Base-by-base conservation (phyloP, 768 basidiomycete species). In the Psilocybe cyanescens region DNA sequence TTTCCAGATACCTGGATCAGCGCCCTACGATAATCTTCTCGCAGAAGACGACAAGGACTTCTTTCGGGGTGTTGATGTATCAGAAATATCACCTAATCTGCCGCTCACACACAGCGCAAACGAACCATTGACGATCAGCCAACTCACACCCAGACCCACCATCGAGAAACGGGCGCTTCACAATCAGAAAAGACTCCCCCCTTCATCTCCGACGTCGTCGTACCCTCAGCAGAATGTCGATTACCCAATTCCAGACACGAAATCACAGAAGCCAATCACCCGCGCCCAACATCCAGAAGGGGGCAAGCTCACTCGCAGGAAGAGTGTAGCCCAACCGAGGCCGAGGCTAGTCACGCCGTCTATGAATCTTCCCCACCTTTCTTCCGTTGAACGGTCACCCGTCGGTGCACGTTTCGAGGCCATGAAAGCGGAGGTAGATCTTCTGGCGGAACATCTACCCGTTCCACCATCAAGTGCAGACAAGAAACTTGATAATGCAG, bases 1-100 rank as follows among this genome's bases (percentile, higher is more conserved):
- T 1, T 84, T 86, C 69, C 83, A 86, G 69, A 83, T 87, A 37
- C 86, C 87, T 3, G 72, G 74, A 7, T 67, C 73, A 5, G 74
- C 73, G 41, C 69, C 71, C 6, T 81, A 79, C 14, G 83, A 85
- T 64, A 79, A 86, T 65, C 79, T 88, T 29, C 79, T 89, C 3
- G 72, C 72, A 7, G 76, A 79, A 48, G 82, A 87, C 58, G 76
- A 78, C 60, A 68, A 74, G 64, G 78, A 80, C 72, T 81, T 83
- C 69, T 76, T 89, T 55, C 71, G 70, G 59, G 78, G 74, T 59
- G 76, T 75, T 53, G 75, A 80, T 60, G 76, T 78, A 45, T 70
- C 72, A 56, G 67, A 75, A 19, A 78, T 77, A 14, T 70, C 78
- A 29, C 57, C 72, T 29, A 61, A 44, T 56, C 58, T 49, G 37